Base-by-base conservation (phyloP, 306 rosid genomes). In the Cercis canadensis region DNA sequence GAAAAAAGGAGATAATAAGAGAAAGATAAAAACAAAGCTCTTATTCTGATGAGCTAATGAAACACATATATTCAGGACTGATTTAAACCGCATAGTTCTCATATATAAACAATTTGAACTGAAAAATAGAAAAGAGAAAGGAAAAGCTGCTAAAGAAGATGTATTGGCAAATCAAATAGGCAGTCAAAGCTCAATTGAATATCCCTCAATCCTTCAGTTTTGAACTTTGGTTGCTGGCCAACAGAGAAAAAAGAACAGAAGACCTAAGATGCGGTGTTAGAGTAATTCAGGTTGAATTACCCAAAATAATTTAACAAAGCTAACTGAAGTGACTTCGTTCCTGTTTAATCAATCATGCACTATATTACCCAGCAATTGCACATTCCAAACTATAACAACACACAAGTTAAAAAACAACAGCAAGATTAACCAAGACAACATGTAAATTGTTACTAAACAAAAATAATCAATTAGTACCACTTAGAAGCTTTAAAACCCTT, bases 401-500 rank as follows among this genome's bases (percentile, higher is more conserved):
- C 4, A 17, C 14, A 62, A 67, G 47, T 15, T 10, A 41, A 50
- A 31, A 65, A 13, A 29, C 32, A 66, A 24, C 36, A 56, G 24
- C 56, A 33, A 21, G 55, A 46, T 9, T 5, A 15, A 14, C 46
- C 0, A 17, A 33, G 16, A 8, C 36, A 37, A 19, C 12, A 15
- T 8, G n/a, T 9, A 21, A 45, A 19, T 44, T 19, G 65, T 17
- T 31, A 33, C 24, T 1, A 67, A 41, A 50, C 3, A n/a, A 60
- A 33, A 11, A 46, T 1, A 17, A 58, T n/a, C 11, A 45, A 19
- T 11, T 3, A 65, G 74, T 77, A 94, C 98, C 98, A 94, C 78
- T 90, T 87, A 71, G 89, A 78, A 45, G 96, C 96, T 72, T 86
- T 91, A 75, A 94, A 94, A 80, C 95, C 96, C 82, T 85, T 81